Evolutionary conservation across 2,329 filamentous ascomycete genomes (phyloP).

Genomic region (Biscogniauxia marginata): DNA sequence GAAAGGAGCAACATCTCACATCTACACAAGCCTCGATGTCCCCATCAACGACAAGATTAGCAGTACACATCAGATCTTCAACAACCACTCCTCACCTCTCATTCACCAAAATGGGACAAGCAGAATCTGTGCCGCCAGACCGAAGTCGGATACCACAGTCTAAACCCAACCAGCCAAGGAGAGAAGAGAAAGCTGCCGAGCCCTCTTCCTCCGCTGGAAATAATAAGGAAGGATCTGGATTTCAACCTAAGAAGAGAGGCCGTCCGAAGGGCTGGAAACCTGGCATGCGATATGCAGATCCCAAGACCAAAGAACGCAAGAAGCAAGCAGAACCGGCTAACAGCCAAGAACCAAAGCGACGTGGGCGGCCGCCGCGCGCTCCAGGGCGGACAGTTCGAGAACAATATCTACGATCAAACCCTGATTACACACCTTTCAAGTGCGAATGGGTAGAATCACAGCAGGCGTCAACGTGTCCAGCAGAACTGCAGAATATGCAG

Average conservation of each 20-base stretch:
- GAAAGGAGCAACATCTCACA: slow-evolving; percentile 8
- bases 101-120: slow-evolving; percentile 8
- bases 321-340: slow-evolving; percentile 18
- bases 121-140: not conserved
- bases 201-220: slow-evolving; percentile 4
- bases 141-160: slow-evolving; percentile 6
- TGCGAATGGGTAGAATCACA: slow-evolving; percentile 54
- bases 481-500: slow-evolving; percentile 61
- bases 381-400: slow-evolving; percentile 39
- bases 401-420: slow-evolving; percentile 41
- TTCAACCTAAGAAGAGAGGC: slow-evolving; percentile 38
- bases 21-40: slow-evolving; percentile 3
- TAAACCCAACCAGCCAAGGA: slow-evolving; percentile 4
- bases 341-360: slow-evolving; percentile 34
- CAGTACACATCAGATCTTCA: slow-evolving; percentile 28
- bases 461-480: slow-evolving; percentile 42
- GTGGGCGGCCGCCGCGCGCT: slow-evolving; percentile 43
- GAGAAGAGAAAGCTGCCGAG: slow-evolving; percentile 2
- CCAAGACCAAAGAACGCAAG: slow-evolving; percentile 17
- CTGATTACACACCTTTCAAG: slow-evolving; percentile 50
- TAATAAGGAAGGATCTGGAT: slow-evolving; percentile 11
- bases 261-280: slow-evolving; percentile 49
- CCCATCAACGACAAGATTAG: slow-evolving; percentile 15
- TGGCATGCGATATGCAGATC: slow-evolving; percentile 31
- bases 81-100: slow-evolving; percentile 15